Evolutionary conservation across 805 yeast species (phyloP), one percentile per base, ranked within the genome.

Genomic region (Kodamaea kaohsiungensis): DNA sequence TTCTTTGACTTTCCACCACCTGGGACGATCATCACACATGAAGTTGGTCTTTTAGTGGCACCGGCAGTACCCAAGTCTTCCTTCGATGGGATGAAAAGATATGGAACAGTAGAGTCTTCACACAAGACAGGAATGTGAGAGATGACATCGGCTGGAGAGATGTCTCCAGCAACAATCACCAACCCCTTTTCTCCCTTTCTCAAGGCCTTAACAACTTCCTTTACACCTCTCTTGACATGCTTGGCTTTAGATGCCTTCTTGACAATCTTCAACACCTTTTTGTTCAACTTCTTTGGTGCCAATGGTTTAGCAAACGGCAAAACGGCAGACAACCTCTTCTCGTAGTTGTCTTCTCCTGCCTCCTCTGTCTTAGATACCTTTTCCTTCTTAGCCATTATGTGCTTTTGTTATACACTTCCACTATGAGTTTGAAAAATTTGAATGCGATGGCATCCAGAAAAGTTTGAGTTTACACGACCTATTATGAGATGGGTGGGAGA

Each of bases 21-120:
- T 65, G 99, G 99, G 53, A 92, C 95, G 64, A 95, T 84, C 91
- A 95, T 90, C 30, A 95, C 97, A 72, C 96, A 92, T 39, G 98
- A 91, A 39, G 99, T 95, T 63, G 99, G 98, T 81, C 99, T 88
- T 81, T 95, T 95, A 54, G 99, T 95, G 58, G 98, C 96, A 69
- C 98, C 98, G 22, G 99, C 99, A 59, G 96, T 89, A 37, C 99
- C 99, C 61, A 95, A 83, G 70, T 95, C 98, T 78, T 95, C 98
- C 77, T 95, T 95, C 49, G 98, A 91, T 65, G 99, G 99, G 59
- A 95, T 84, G 74, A 95, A 95, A 43, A 93, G 82, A 69, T 79
- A 96, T 66, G 98, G 98, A 49, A 95, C 98, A 48, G 88, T 76
- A 59, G 83, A 78, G 71, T 95, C 99, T 78, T 95, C 99, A 77